Base-by-base conservation (phyloP, 352 stramenopile species). In the Phytophthora capsici region DNA sequence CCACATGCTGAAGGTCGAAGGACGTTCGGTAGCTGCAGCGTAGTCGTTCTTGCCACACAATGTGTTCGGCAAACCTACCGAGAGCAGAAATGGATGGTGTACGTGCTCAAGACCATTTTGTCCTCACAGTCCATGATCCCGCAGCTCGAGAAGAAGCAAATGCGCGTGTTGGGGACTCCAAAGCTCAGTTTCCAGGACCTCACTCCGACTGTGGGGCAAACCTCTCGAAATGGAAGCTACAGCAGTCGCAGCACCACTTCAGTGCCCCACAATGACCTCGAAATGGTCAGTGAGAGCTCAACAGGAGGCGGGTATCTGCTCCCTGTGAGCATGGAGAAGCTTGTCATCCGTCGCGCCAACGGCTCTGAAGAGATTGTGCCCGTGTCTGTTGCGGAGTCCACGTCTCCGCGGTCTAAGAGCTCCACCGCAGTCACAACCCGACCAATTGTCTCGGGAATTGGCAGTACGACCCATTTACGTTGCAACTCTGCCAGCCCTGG, bases 41-140 rank as follows among this genome's bases (percentile, higher is more conserved):
- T 37, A 2, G 44, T 56, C 0, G 14, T 70, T 4, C 7, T 44
- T 1, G 74, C 60, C 0, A 84, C 71, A 14, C 71, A 80, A 17
- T 93, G 82, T 30, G 69, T 89, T 8, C 75, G 77, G 14, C 78
- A 90, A 45, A 83, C 59, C 2, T 89, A 80, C 17, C 74, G 78
- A 19, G 80, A 89, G 23, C 75, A 84, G 13, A 89, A 87, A 36
- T 93, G 84, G 84, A 86, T 77, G 61, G 67, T 88, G 26, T 90
- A 87, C 44, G 61, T 90, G 37, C 68, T 93, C 25, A 89, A 90
- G 48, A 85, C 84, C 14, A 83, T 77, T 30, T 61, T 91, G 2
- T 93, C 84, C 8, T 90, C 78, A 0, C 69, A 82, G 17, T 63
- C 65, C 4, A 90, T 91, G 80, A 77, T 88, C 34, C 80, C 82